phyloP scores from a whole-genome alignment of 2,329 filamentous ascomycete genomes.

The Pseudocercospora eumusae region DNA sequence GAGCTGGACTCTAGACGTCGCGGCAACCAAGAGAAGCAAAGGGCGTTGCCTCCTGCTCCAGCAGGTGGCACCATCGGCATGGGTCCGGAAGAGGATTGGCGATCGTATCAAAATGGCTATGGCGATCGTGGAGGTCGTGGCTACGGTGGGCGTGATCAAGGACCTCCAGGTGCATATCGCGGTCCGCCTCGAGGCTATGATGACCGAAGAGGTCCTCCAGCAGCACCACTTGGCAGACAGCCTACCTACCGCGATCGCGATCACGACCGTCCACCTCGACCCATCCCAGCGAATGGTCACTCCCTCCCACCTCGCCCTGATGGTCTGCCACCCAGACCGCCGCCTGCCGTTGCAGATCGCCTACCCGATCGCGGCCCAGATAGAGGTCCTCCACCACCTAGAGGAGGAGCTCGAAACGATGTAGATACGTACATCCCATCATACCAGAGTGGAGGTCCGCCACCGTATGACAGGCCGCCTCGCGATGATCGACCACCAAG shows the following conservation, averaged over 20 bases:
- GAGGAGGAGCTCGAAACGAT: conserved; percentile 26
- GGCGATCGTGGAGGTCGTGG: conserved; percentile 30
- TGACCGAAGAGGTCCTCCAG: conserved; percentile 29
- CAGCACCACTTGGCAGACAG: conserved; percentile 27
- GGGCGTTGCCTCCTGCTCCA: conserved; percentile 82
- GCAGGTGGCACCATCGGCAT: conserved; percentile 88
- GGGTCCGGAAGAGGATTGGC: conserved; percentile 61
- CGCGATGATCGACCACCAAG: conserved; percentile 15
- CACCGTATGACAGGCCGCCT: conserved; percentile 22
- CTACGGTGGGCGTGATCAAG: conserved; percentile 38
- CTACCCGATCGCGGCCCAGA: conserved; percentile 20
- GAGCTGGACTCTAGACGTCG: conserved; percentile 86
- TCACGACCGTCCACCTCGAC: conserved; percentile 22
- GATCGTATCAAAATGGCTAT: conserved; percentile 36
- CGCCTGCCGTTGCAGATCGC: conserved; percentile 23
- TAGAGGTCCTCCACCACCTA: conserved; percentile 22
- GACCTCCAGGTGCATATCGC: conserved; percentile 38
- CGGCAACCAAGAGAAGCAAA: conserved; percentile 76
- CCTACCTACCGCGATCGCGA: conserved; percentile 36
- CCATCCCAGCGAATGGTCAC: conserved; percentile 36
- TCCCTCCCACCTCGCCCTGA: conserved; percentile 31
- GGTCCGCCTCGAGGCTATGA: conserved; percentile 31
- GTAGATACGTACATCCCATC: conserved; percentile 51
- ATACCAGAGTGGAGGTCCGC: conserved; percentile 37
- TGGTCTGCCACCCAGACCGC: conserved; percentile 31